Evolutionary conservation across 805 yeast genomes (phyloP).

Genomic region (Kluyveromyces aestuarii): DNA sequence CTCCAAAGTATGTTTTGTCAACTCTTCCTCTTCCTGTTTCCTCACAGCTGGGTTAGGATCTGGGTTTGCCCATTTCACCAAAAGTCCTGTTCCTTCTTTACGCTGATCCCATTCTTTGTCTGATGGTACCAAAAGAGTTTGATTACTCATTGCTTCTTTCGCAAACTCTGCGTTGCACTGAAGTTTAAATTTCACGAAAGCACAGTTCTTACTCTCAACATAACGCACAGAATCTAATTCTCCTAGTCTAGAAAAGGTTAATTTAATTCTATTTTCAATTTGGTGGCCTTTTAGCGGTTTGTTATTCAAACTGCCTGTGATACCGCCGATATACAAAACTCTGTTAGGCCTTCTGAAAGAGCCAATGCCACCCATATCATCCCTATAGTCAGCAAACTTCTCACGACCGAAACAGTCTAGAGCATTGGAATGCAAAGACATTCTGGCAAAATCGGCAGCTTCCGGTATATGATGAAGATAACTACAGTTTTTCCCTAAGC

Average conservation of each 20-base stretch:
- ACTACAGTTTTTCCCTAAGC: conserved; percentile 64
- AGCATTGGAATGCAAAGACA: conserved; percentile 32
- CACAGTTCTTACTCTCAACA: conserved; percentile 55
- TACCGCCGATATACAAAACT: conserved; percentile 67
- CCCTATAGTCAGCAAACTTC: conserved; percentile 69
- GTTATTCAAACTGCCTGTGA: conserved; percentile 34
- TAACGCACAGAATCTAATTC: conserved; percentile 57
- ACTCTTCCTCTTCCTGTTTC: conserved; percentile 21
- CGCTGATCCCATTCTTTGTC: conserved; percentile 49
- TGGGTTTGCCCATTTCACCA: conserved; percentile 80
- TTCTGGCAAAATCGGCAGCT: conserved; percentile 45
- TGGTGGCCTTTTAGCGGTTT: conserved; percentile 30
- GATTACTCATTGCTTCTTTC: conserved; percentile 88
- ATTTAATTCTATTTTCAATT: conserved; percentile 32
- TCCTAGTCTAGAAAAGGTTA: conserved; percentile 63
- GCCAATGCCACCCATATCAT: conserved; percentile 94
- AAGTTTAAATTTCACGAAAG: conserved; percentile 61
- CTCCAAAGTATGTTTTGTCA: conserved; percentile 15
- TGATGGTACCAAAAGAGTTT: conserved; percentile 41
- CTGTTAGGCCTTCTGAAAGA: conserved; percentile 59
- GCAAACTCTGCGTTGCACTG: conserved; percentile 88
- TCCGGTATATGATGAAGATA: conserved; percentile 72
- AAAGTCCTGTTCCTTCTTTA: conserved; percentile 28
- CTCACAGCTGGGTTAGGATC: conserved; percentile 62
- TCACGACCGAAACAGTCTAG: conserved; percentile 92